A percentile compares a stretch with the other conserved stretches of the same genome.
phyloP scores from a whole-genome alignment of 345 rosid genomes.

The Lepidium sativum region DNA sequence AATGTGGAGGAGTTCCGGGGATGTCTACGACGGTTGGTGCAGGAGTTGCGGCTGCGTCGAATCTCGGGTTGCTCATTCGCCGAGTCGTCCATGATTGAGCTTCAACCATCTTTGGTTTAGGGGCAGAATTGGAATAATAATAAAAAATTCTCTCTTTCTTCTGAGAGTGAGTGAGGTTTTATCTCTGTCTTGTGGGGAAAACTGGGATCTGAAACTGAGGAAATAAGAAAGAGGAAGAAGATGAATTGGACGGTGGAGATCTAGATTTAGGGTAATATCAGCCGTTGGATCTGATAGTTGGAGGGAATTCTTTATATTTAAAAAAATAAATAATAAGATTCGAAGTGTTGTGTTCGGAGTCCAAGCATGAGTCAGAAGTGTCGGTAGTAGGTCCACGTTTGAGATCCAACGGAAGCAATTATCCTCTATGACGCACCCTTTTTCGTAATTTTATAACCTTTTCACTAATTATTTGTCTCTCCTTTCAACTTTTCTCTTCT shows the following conservation, averaged over 20 bases:
- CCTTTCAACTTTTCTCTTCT: too few species aligned
- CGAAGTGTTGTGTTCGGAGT: constrained; percentile 27
- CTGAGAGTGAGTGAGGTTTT: neutral
- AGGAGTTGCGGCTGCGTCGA: constrained; percentile 39
- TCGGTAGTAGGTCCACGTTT: constrained; percentile 31
- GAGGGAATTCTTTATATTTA: constrained; percentile 21
- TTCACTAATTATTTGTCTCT: neutral
- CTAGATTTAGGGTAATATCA: constrained; percentile 32
- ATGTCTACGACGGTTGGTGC: constrained; percentile 52
- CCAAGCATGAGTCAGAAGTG: constrained; percentile 30
- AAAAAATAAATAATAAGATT: constrained; percentile 5
- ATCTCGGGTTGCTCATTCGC: constrained; percentile 91
- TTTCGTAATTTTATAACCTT: neutral
- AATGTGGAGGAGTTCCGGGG: constrained; percentile 74
- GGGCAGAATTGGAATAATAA: constrained; percentile 17
- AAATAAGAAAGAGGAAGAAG: neutral
- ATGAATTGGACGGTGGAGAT: constrained; percentile 42
- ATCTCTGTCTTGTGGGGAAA: neutral
- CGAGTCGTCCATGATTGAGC: constrained; percentile 98
- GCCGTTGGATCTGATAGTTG: constrained; percentile 43
- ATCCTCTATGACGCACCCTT: constrained; percentile 21
- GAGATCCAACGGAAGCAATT: constrained; percentile 15
- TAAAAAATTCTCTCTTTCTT: constrained; percentile 16
- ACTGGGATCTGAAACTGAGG: too few species aligned
- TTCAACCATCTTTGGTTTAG: constrained; percentile 56